Evolutionary conservation across 2,329 filamentous ascomycete genomes (phyloP).

Genomic region (Phoma sp.): DNA sequence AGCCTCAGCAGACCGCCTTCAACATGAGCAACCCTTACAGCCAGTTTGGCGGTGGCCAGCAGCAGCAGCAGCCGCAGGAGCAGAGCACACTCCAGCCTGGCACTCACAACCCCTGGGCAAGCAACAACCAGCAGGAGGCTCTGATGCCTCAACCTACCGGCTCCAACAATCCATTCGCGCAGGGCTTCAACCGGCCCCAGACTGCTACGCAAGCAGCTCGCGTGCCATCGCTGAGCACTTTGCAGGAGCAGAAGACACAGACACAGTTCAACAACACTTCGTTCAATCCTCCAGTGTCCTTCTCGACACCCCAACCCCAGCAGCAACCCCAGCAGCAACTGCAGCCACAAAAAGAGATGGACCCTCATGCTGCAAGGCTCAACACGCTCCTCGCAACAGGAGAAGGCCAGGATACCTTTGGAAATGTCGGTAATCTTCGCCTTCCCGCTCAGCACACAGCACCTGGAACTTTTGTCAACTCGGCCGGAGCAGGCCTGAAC

Average conservation of each 20-base stretch:
- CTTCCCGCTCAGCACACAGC: slow-evolving; percentile 97
- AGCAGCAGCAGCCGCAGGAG: slow-evolving; percentile 54
- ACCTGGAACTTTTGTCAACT: slow-evolving; percentile 95
- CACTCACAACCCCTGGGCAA: slow-evolving; percentile 93
- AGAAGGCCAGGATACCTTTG: slow-evolving; percentile 96
- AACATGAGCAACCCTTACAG: slow-evolving; percentile 52
- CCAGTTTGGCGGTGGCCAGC: slow-evolving; percentile 42
- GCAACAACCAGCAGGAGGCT: slow-evolving; percentile 64
- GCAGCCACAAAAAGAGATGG: slow-evolving; percentile 49
- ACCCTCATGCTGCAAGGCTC: slow-evolving; percentile 73
- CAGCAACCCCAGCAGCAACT: slow-evolving; percentile 40
- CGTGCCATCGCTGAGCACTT: slow-evolving; percentile 73
- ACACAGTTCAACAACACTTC: slow-evolving; percentile 63
- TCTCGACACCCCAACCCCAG: slow-evolving; percentile 37
- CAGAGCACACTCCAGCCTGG: slow-evolving; percentile 74
- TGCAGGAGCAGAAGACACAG: slow-evolving; percentile 85
- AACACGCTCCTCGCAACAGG: slow-evolving; percentile 85
- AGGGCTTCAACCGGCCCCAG: slow-evolving; percentile 67
- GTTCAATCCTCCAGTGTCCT: slow-evolving; percentile 56
- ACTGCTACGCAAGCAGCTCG: slow-evolving; percentile 62
- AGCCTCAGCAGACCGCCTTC: slow-evolving; percentile 67
- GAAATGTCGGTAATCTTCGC: slow-evolving; percentile 93
- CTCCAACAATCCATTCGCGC: slow-evolving; percentile 96
- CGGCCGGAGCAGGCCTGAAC: slow-evolving; percentile 80
- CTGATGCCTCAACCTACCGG: slow-evolving; percentile 86